Base-by-base conservation (phyloP, 2,329 filamentous ascomycete genomes). In the Claviceps africana region DNA sequence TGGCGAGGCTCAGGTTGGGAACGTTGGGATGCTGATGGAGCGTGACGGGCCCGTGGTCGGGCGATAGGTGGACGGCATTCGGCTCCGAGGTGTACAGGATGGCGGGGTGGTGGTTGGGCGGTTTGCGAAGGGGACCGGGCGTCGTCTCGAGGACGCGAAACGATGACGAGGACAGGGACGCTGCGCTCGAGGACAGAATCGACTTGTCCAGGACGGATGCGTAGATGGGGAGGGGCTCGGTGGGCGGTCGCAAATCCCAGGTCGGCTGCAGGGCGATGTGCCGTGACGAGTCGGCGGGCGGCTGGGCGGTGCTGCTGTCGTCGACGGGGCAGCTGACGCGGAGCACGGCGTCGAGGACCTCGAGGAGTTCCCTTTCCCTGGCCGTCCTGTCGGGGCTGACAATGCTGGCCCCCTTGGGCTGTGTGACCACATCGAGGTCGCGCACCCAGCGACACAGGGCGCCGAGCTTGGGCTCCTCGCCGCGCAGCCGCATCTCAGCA, bases 391-490 rank as follows among this genome's bases (percentile, higher is more conserved):
- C 58, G 3, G 64, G 56, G 1, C 55, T 55, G 47, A 59, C 52
- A 11, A 60, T 15, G 40, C 63, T 62, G 46, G 67, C 65, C 2
- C 72, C 71, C 2, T 70, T 70, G 0, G 77, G 68, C 51, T 76
- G 70, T 22, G 79, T 83, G 48, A 85, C 78, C 25, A 85, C 78
- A 59, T 86, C 83, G 28, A 86, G 68, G 60, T 85, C 82, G 53
- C 83, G 75, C 4, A 86, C 83, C 83, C 83, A 87, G 53, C 83
- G 78, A 63, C 82, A 86, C 8, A 86, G 65, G 1, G 83, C 81
- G 21, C 83, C 83, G 0, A 86, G 67, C 57, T 84, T 84, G 0
- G 83, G 83, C 19, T 77, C 74, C 55, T 86, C 75, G 3, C 72
- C 69, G n/a, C 82, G 71, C 19, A 86, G 79, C 31, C 76, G 73